These are phyloP conservation scores for Takashimella tepidaria DNA, from an alignment of 1,284 basidiomycete genomes.

Conservation along the genomic window DNA sequence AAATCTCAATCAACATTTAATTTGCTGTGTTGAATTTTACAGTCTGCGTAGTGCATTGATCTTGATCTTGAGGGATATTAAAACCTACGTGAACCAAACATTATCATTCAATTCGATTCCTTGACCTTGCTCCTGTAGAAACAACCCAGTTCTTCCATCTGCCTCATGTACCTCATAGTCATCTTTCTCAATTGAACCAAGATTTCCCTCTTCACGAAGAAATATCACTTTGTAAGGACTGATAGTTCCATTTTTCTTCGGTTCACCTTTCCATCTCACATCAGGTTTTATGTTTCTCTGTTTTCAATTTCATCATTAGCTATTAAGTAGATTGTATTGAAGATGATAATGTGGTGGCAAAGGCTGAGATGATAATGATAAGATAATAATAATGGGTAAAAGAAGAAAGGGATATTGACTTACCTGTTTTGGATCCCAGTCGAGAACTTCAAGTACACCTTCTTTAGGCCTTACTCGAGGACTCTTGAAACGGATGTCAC, in stretches of 20 bases:
- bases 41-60: no score
- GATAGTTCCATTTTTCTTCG: conserved; percentile 26
- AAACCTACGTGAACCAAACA: conserved; percentile 31
- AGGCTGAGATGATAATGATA: no score
- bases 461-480: conserved; percentile 24
- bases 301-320: background rate
- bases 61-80: no score
- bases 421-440: conserved; percentile 36
- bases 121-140: conserved; percentile 14
- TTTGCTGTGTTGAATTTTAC: no score
- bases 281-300: conserved; percentile 18
- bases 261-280: conserved; percentile 24
- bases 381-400: background rate
- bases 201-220: conserved; percentile 6
- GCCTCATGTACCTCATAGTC: conserved; percentile 23
- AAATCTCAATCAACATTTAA: background rate
- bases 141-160: conserved; percentile 10
- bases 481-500: conserved; percentile 29
- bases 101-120: conserved; percentile 24
- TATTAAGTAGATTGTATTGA: background rate
- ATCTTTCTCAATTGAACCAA: conserved; percentile 17
- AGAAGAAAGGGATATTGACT: conserved; percentile 7
- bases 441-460: conserved; percentile 27
- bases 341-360: background rate
- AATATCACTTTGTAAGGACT: conserved; percentile 18